Percentiles rank a stretch among this genome's conserved stretches.
phyloP scores from a whole-genome alignment of 805 yeast species.

The Blastobotrys attinorum region DNA sequence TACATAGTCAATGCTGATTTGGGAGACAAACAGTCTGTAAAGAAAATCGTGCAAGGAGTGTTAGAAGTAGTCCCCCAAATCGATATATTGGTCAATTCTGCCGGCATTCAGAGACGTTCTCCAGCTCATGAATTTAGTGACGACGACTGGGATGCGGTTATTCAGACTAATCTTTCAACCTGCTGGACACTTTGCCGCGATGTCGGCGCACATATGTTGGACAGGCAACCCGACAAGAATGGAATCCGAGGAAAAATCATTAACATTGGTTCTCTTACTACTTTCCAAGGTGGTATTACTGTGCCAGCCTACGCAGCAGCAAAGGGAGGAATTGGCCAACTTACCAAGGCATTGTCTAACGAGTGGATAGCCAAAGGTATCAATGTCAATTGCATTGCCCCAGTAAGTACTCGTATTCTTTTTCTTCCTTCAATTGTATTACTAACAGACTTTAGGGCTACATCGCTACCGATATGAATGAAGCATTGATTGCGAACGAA shows the following conservation, averaged over 20 bases:
- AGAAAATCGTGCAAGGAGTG: slow-evolving; percentile 26
- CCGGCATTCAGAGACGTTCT: slow-evolving; percentile 33
- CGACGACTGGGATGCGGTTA: slow-evolving; percentile 32
- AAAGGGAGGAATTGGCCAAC: slow-evolving; percentile 33
- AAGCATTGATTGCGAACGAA: slow-evolving; percentile 23
- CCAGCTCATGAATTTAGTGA: slow-evolving; percentile 32
- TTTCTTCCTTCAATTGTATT: too few relatives aligned
- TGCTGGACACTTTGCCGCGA: slow-evolving; percentile 33
- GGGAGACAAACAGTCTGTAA: slow-evolving; percentile 25
- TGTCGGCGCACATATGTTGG: slow-evolving; percentile 33
- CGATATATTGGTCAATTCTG: slow-evolving; percentile 38
- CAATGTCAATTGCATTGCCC: slow-evolving; percentile 42
- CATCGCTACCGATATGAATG: slow-evolving; percentile 40
- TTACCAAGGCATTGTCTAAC: slow-evolving; percentile 34
- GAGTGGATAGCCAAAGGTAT: slow-evolving; percentile 41
- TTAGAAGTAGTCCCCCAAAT: slow-evolving; percentile 27
- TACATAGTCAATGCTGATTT: slow-evolving; percentile 24
- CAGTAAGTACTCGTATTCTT: too few relatives aligned
- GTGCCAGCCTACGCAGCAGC: slow-evolving; percentile 37
- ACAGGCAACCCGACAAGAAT: slow-evolving; percentile 13
- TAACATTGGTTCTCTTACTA: slow-evolving; percentile 35
- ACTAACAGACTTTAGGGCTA: too few relatives aligned
- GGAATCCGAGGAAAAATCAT: slow-evolving; percentile 35
- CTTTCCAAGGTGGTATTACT: slow-evolving; percentile 37
- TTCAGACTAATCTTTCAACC: slow-evolving; percentile 36